Evolutionary conservation across 192 early-diverging fungal genomes (phyloP), one percentile per base, ranked within the genome.

Genomic region (Lobosporangium transversale): DNA sequence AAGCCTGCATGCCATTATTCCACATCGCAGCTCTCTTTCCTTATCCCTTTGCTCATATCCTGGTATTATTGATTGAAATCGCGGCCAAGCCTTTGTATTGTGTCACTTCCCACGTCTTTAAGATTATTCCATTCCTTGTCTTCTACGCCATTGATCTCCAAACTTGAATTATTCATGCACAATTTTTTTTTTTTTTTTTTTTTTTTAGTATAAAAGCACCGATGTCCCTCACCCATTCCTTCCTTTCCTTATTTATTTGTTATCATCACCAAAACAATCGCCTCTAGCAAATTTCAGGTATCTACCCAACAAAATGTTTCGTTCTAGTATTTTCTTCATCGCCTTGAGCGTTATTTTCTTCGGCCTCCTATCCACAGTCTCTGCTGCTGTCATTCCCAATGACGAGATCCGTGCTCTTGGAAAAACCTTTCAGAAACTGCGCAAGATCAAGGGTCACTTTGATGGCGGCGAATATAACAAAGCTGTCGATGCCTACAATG

Each of bases 391-490:
- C 32, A 42, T 53, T 33, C 21, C 45, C n/a, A 23, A 26, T 23
- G 48, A 31, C 14, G 64, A 57, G 4, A 14, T 66, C 33, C 36
- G 32, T 18, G 54, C 43, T 24, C 53, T 66, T n/a, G 64, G 78
- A 14, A 21, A 74, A 50, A 45, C 49, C 8, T 82, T 53, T 59
- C 65, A 76, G 55, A 24, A 29, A 12, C 64, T 82, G 11, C 80
- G 80, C 44, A 42, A 54, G 33, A 33, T 60, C 24, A 37, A 66
- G 43, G 79, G 79, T 51, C 70, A 80, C 42, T 68, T 50, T 12
- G 60, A 47, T 48, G 78, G 63, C 47, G 58, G 54, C 14, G 67
- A 79, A 4, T 65, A 65, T 45, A 68, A 74, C 24, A 43, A 53
- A 5, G 62, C 27, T 15, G 56, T 74, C 12, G 70, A 79, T 58